Conservation (phyloP, 441 rosid genomes). For the Gossypium schwendimanii region DNA sequence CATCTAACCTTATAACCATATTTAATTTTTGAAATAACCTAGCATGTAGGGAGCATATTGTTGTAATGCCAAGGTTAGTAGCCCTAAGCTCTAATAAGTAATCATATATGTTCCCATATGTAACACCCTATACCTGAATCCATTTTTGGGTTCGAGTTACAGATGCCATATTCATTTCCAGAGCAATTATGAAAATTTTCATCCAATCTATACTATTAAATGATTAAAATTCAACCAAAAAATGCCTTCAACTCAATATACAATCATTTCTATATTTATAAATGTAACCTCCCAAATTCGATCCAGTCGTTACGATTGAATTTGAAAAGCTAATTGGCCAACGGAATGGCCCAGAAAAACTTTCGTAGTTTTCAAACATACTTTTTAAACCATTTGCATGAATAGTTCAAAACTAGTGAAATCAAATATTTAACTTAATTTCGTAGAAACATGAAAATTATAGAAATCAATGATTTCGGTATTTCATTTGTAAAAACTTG, state of each 20-base stretch:
- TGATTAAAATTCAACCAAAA: too few species aligned
- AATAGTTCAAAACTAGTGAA: neutral
- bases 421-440: too few species aligned
- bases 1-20: neutral
- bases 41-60: neutral
- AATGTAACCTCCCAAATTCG: neutral
- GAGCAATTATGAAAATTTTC: neutral
- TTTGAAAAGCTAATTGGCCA: neutral
- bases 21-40: neutral
- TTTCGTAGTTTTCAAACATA: neutral
- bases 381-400: neutral
- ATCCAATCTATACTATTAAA: too few species aligned
- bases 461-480: neutral
- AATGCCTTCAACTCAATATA: too few species aligned
- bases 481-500: neutral
- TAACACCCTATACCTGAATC: neutral
- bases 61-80: neutral
- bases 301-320: neutral
- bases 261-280: too few species aligned
- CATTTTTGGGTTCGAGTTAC: neutral
- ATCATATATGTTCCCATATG: neutral
- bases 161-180: neutral
- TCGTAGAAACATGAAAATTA: neutral
- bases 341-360: neutral
- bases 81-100: neutral